phyloP scores from a whole-genome alignment of 768 basidiomycete species.

The Russula vinacea region DNA sequence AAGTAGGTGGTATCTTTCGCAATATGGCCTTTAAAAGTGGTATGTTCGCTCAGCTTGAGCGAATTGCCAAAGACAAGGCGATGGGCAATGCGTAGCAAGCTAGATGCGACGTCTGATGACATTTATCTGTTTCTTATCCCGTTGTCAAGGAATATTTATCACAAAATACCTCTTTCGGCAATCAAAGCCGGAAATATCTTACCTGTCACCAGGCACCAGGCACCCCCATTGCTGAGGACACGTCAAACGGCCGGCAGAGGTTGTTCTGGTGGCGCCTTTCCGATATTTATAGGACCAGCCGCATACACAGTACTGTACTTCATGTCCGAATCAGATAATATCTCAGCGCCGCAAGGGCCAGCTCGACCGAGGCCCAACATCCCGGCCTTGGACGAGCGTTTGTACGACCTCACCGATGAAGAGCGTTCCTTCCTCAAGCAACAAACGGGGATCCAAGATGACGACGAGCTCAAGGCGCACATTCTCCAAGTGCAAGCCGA shows the following conservation, averaged over 20 bases:
- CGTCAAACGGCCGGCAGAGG: neutral
- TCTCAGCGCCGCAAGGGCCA: neutral
- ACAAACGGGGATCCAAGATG: slow-evolving; percentile 36
- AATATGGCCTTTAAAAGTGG: slow-evolving; percentile 62
- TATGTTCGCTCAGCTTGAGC: slow-evolving; percentile 58
- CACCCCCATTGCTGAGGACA: no score
- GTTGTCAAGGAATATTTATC: neutral
- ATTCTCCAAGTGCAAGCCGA: slow-evolving; percentile 34
- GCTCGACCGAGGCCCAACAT: no score
- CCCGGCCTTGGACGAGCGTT: neutral
- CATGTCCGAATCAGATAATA: neutral
- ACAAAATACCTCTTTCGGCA: neutral
- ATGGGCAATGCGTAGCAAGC: neutral
- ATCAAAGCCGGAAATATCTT: neutral
- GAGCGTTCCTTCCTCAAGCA: slow-evolving; percentile 30
- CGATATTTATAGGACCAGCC: no score
- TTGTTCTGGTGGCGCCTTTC: no score
- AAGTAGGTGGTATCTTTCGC: slow-evolving; percentile 48
- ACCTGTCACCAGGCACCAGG: no score
- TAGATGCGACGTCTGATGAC: neutral
- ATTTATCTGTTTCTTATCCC: neutral
- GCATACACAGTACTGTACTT: neutral
- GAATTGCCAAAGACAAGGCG: slow-evolving; percentile 49
- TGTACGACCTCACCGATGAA: slow-evolving; percentile 21
- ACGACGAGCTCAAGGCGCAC: slow-evolving; percentile 37